phyloP scores from a whole-genome alignment of 192 early-diverging fungal genomes.

The Coemansia sp. region DNA sequence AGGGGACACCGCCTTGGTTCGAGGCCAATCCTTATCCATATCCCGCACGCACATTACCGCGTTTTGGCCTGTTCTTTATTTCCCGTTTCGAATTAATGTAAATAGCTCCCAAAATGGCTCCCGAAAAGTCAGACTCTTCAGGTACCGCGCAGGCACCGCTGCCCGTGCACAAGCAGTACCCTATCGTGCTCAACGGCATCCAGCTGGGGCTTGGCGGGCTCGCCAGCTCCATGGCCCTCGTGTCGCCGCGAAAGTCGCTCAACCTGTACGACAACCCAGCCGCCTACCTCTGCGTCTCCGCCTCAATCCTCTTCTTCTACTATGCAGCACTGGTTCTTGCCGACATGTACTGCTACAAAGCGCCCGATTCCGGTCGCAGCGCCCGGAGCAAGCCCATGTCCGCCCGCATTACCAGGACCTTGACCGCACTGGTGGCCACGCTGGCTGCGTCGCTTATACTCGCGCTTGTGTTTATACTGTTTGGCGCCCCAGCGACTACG shows the following conservation, averaged over 20 bases:
- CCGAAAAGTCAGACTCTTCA: not conserved
- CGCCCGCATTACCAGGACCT: constrained; percentile 1
- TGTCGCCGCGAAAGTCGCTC: constrained; percentile 30
- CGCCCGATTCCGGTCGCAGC: not conserved
- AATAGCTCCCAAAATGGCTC: not conserved
- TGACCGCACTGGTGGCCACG: constrained; percentile 14
- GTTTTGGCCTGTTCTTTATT: too few relatives aligned
- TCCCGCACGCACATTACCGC: too few relatives aligned
- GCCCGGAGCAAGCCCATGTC: not conserved
- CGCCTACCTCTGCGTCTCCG: constrained; percentile 30
- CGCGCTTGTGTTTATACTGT: constrained; percentile 20
- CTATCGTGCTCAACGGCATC: constrained; percentile 39
- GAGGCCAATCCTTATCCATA: not conserved
- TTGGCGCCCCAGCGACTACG: constrained; percentile 36
- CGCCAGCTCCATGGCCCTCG: constrained; percentile 35
- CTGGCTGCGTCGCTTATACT: constrained; percentile 3
- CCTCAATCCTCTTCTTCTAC: constrained; percentile 26
- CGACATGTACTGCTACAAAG: constrained; percentile 47
- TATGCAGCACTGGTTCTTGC: constrained; percentile 37
- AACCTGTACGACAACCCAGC: constrained; percentile 39
- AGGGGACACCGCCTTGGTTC: not conserved
- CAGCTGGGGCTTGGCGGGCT: constrained; percentile 44
- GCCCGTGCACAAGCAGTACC: constrained; percentile 34
- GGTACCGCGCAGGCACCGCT: not conserved
- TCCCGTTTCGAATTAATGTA: too few relatives aligned